Evolutionary conservation across 148 eudicot genomes (phyloP).

Genomic region (Nepenthes mirabilis): DNA sequence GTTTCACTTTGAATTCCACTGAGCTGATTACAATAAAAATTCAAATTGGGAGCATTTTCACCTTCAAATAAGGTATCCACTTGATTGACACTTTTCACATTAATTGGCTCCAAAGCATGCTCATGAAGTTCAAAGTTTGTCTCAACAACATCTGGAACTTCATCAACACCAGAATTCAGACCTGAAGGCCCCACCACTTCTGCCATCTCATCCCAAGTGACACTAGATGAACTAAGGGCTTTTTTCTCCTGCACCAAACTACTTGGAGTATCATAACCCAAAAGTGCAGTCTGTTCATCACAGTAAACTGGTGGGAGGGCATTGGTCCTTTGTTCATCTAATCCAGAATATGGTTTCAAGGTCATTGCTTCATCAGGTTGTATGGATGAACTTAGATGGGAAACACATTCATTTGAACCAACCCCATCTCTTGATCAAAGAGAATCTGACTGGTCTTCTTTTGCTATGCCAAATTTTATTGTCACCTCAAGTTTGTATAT

Average conservation of each 20-base stretch:
- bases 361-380: constrained; percentile 27
- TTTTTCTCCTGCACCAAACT: constrained; percentile 25
- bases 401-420: constrained; percentile 38
- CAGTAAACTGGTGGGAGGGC: constrained; percentile 17
- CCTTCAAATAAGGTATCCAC: constrained; percentile 13
- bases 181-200: constrained; percentile 34
- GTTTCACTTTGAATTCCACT: constrained; percentile 42
- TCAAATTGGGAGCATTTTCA: constrained; percentile 12
- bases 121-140: constrained; percentile 15
- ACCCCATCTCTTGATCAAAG: constrained; percentile 41
- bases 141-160: constrained; percentile 15
- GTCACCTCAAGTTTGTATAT: constrained; percentile 37
- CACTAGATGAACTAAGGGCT: constrained; percentile 29
- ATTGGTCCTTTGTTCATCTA: constrained; percentile 15
- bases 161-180: constrained; percentile 20
- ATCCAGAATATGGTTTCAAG: constrained; percentile 23
- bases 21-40: constrained; percentile 11
- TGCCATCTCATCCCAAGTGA: constrained; percentile 66
- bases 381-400: constrained; percentile 29
- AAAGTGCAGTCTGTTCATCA: constrained; percentile 19
- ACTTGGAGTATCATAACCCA: constrained; percentile 15
- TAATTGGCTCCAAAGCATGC: constrained; percentile 12
- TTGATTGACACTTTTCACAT: constrained; percentile 11
- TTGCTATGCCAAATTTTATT: constrained; percentile 32
- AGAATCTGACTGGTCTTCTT: constrained; percentile 29